phyloP scores from a whole-genome alignment of 176 grass and related monocot genomes.

The Aegilops longissima region DNA sequence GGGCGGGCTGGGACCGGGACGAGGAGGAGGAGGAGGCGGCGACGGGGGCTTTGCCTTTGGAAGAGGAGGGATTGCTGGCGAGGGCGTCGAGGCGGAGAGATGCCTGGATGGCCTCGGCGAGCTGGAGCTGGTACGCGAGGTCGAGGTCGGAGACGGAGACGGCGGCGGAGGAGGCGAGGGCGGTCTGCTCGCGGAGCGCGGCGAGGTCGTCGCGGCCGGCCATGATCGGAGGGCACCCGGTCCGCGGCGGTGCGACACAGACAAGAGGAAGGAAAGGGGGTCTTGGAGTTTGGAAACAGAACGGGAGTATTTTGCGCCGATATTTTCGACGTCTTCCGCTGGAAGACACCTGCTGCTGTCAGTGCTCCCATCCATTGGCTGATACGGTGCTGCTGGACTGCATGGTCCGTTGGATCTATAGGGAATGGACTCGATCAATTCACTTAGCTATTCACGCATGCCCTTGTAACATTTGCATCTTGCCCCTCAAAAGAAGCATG shows the following conservation, averaged over 20 bases:
- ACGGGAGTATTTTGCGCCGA: neutral
- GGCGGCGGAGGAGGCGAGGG: neutral
- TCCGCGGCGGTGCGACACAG: neutral
- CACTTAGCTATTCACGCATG: too few relatives aligned
- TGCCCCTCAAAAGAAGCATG: too few relatives aligned
- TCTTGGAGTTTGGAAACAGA: neutral
- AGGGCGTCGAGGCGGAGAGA: slow-evolving; percentile 14
- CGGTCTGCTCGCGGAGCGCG: slow-evolving; percentile 22
- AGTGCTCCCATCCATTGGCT: too few relatives aligned
- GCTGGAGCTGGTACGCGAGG: slow-evolving; percentile 46
- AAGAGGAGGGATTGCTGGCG: neutral
- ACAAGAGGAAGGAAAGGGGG: neutral
- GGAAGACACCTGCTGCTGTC: neutral
- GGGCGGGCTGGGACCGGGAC: neutral
- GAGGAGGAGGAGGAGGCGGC: slow-evolving; percentile 4
- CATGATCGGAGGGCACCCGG: neutral
- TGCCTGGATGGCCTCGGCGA: slow-evolving; percentile 52
- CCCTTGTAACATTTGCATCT: too few relatives aligned
- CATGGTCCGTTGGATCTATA: too few relatives aligned
- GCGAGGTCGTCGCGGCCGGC: slow-evolving; percentile 22
- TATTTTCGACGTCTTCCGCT: neutral
- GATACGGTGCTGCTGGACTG: too few relatives aligned
- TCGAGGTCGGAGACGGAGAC: slow-evolving; percentile 18
- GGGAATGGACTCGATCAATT: too few relatives aligned
- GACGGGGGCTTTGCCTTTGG: slow-evolving; percentile 9